Evolutionary conservation across 352 stramenopile genomes (phyloP), one percentile per base, ranked within the genome.

Genomic region (Pythium aristosporum): DNA sequence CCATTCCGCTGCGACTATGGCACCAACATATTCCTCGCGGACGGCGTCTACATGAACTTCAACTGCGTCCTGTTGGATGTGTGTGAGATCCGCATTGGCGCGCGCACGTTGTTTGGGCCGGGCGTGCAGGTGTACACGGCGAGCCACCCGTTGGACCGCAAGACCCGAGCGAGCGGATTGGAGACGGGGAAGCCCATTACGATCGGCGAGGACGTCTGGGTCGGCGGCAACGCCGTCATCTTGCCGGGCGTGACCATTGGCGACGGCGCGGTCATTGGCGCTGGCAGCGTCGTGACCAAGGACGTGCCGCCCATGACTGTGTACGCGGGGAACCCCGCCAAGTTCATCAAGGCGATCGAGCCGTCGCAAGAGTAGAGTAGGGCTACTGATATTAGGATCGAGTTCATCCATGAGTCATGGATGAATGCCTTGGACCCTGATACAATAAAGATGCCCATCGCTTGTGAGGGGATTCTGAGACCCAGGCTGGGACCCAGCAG

Each of bases 1-100:
- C 88, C 85, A 3, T 96, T 97, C 73, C 79, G 90, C 52, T 91
- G 85, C 59, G 90, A 97, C 76, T 97, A 97, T 69, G 90, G 90
- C 28, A 87, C 61, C 66, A 92, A 97, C 65, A 88, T 96, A 61
- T 50, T 71, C 49, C 28, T 94, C 28, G 90, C 72, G 16, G 72
- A 88, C 37, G 77, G 75, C 60, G 87, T 92, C 44, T 96, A 84
- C 75, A 91, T 94, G 74, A 96, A 96, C 73, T 94, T 92, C 72
- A 87, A 91, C 68, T 96, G 87, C 63, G 79, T 88, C 25, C 63
- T 97, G 28, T 77, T 97, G 8, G 90, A 97, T 68, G 81, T 82
- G 56, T 90, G 82, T 43, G 63, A 74, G 54, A 88, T 96, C 61
- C 83, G 57, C 43, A 91, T 97, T 61, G 90, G 90, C 12, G 70